Conservation (phyloP, 805 yeast genomes). For the Schizosaccharomyces osmophilus region DNA sequence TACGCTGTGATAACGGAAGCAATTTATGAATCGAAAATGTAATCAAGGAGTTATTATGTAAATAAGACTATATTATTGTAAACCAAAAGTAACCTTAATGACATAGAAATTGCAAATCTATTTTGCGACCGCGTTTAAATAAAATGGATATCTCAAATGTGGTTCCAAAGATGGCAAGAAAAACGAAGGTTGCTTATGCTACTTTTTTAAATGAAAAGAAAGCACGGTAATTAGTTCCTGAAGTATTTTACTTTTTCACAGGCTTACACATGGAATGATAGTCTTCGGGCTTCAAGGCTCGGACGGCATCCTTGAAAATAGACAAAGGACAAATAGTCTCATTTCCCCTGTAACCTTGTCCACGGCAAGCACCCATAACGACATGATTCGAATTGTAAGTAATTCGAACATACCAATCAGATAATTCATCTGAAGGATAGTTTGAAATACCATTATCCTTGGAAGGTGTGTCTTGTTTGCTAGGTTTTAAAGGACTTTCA, state of each 20-base stretch:
- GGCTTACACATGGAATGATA: background rate
- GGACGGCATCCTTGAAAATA: background rate
- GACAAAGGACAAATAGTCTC: background rate
- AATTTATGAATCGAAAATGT: too few species aligned
- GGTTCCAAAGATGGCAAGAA: too few species aligned
- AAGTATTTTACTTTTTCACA: background rate
- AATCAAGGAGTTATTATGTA: too few species aligned
- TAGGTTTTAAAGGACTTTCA: too few species aligned
- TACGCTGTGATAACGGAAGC: too few species aligned
- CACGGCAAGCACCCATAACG: conserved; percentile 6
- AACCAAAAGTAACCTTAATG: too few species aligned
- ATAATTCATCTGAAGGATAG: background rate
- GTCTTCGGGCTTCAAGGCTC: background rate
- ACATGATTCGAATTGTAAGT: conserved; percentile 8
- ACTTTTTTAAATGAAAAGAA: too few species aligned
- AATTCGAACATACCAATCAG: conserved; percentile 6
- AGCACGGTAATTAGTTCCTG: background rate
- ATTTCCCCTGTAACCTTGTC: background rate
- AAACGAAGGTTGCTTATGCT: too few species aligned
- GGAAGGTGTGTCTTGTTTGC: background rate
- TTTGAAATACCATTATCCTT: background rate
- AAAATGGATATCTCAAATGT: too few species aligned
- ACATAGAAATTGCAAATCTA: too few species aligned
- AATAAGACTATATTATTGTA: too few species aligned
- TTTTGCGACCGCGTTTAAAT: too few species aligned